Percentiles rank a stretch among this genome's conserved stretches.
Evolutionary conservation across 768 basidiomycete species (phyloP).

Genomic region (Psilocybe sp.): DNA sequence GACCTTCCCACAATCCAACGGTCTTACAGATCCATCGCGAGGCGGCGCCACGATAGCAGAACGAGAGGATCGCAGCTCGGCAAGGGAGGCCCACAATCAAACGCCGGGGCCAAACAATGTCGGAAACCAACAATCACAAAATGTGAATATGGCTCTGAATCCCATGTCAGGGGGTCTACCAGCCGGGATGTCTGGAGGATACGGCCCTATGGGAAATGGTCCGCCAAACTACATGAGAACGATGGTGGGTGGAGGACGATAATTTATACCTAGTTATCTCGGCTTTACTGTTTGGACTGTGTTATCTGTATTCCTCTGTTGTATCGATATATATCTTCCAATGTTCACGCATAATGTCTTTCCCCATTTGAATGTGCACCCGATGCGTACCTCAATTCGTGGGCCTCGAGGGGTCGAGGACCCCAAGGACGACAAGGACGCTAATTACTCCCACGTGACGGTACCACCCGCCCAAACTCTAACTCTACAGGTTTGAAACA

Average conservation of each 20-base stretch:
- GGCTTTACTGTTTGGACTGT: conserved; percentile 17
- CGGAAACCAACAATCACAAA: conserved; percentile 32
- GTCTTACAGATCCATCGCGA: conserved; percentile 60
- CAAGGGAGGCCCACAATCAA: conserved; percentile 53
- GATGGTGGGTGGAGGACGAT: conserved; percentile 53
- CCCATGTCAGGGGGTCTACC: conserved; percentile 42
- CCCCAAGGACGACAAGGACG: not conserved
- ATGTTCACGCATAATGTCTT: not conserved
- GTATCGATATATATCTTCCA: conserved; percentile 14
- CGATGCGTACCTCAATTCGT: no score
- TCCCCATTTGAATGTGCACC: no score
- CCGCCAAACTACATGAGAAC: conserved; percentile 57
- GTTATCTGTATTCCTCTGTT: conserved; percentile 17
- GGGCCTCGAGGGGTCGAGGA: not conserved
- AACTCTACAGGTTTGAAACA: conserved; percentile 12
- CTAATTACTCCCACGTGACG: conserved; percentile 12
- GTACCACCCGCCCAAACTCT: conserved; percentile 10
- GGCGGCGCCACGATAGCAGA: conserved; percentile 82
- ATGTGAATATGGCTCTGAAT: conserved; percentile 47
- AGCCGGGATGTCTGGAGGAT: conserved; percentile 48
- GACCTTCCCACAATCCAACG: conserved; percentile 69
- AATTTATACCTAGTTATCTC: conserved; percentile 23
- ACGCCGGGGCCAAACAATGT: conserved; percentile 47
- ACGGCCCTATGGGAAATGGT: conserved; percentile 61
- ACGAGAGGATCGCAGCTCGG: conserved; percentile 63